Conservation (phyloP, 768 basidiomycete species). For the Tubosaeta sp. region DNA sequence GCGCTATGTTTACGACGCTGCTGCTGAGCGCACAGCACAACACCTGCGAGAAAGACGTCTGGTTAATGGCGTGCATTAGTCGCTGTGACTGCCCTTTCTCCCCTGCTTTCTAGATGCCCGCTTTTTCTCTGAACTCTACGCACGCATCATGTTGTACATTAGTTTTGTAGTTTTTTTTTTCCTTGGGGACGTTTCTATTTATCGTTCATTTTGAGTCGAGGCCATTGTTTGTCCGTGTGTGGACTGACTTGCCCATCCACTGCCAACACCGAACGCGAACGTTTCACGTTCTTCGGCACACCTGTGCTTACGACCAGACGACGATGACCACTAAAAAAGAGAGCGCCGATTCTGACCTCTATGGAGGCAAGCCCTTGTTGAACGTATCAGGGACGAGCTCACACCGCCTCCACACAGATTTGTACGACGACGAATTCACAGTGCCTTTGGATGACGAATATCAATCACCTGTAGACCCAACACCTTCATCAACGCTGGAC, state of each 20-base stretch:
- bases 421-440: conserved; percentile 48
- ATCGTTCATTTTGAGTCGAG: conserved; percentile 7
- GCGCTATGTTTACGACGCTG: conserved; percentile 89
- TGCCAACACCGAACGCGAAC: neutral
- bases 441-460: conserved; percentile 31
- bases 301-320: neutral
- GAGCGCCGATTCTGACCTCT: conserved; percentile 38
- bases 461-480: conserved; percentile 22
- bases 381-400: neutral
- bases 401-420: conserved; percentile 34
- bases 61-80: conserved; percentile 47
- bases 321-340: conserved; percentile 28
- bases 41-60: conserved; percentile 44
- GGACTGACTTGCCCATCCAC: neutral
- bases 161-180: conserved; percentile 14
- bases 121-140: conserved; percentile 6
- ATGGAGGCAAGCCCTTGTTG: conserved; percentile 39
- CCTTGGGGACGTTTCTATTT: conserved; percentile 20
- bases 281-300: neutral
- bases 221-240: conserved; percentile 26
- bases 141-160: conserved; percentile 24
- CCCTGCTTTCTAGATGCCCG: conserved; percentile 2
- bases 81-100: neutral
- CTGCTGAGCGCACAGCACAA: conserved; percentile 72
- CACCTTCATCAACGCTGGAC: conserved; percentile 10